phyloP scores from a whole-genome alignment of 768 basidiomycete genomes.

The Boletus speciosus region DNA sequence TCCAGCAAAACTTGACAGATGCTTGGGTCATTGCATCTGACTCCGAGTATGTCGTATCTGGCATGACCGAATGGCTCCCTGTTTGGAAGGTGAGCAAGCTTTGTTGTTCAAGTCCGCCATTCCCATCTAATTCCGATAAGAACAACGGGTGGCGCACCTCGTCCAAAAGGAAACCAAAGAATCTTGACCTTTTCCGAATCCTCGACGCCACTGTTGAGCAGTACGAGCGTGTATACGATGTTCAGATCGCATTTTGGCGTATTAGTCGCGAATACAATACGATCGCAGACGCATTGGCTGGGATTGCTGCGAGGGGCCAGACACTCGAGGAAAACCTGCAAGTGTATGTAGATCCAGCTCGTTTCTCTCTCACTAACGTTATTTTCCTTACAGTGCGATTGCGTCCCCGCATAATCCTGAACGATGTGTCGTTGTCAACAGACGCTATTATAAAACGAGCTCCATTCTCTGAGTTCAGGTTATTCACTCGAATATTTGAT shows the following conservation, averaged over 20 bases:
- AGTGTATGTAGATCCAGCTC: not conserved
- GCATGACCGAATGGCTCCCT: conserved; percentile 1
- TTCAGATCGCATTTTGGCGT: not conserved
- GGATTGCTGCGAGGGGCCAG: not conserved
- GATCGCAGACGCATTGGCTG: not conserved
- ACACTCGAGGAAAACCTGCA: not conserved
- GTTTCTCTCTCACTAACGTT: not conserved
- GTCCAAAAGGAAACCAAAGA: not conserved
- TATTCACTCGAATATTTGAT: not conserved
- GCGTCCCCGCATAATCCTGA: not conserved
- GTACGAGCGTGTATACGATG: not conserved
- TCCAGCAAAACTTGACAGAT: not conserved
- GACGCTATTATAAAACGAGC: not conserved
- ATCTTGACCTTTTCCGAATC: not conserved
- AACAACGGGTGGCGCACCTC: not conserved
- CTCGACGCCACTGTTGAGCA: not conserved
- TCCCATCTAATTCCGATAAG: not conserved
- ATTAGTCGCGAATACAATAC: not conserved
- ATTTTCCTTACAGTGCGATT: not conserved
- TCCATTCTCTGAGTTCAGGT: not conserved
- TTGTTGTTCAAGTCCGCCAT: not conserved
- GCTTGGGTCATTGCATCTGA: not conserved
- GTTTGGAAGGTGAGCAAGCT: not conserved
- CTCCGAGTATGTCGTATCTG: conserved; percentile 2
- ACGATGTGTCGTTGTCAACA: not conserved